A percentile compares a stretch with the other conserved stretches of the same genome.
phyloP scores from a whole-genome alignment of 805 yeast species.

The Vanderwaltozyma tropicalis region DNA sequence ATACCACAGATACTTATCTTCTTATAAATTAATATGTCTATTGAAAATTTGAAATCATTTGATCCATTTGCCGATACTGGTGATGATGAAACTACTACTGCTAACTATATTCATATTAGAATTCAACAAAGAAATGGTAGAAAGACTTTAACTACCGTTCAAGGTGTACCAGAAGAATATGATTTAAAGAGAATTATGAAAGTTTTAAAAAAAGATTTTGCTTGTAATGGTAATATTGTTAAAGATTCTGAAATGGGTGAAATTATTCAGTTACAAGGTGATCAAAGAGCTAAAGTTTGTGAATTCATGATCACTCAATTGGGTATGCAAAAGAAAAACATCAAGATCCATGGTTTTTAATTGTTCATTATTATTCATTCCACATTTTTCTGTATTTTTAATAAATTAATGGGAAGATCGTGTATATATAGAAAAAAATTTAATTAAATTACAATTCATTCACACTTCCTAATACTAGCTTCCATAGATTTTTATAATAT shows the following conservation, averaged over 20 bases:
- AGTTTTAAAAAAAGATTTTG: slow-evolving; percentile 94
- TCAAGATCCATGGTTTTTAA: slow-evolving; percentile 96
- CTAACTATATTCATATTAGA: slow-evolving; percentile 94
- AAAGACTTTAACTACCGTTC: slow-evolving; percentile 95
- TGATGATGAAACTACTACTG: slow-evolving; percentile 95
- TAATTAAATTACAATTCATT: no score
- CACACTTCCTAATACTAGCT: no score
- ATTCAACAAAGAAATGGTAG: slow-evolving; percentile 99
- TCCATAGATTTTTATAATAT: no score
- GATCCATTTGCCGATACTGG: slow-evolving; percentile 99
- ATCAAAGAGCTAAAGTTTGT: slow-evolving; percentile 92
- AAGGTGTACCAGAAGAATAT: slow-evolving; percentile 92
- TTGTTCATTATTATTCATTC: not conserved
- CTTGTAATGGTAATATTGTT: slow-evolving; percentile 97
- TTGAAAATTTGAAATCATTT: slow-evolving; percentile 79
- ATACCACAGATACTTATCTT: no score
- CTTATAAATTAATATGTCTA: slow-evolving; percentile 37
- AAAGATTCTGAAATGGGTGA: slow-evolving; percentile 94
- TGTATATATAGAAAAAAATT: not conserved
- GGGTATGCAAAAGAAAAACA: slow-evolving; percentile 87
- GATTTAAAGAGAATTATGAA: slow-evolving; percentile 88
- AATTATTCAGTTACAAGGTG: slow-evolving; percentile 96
- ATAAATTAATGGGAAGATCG: not conserved
- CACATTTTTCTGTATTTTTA: not conserved
- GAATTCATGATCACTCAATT: slow-evolving; percentile 83